Evolutionary conservation across 2,329 filamentous ascomycete genomes (phyloP).

Genomic region (Phialemonium atrogriseum): DNA sequence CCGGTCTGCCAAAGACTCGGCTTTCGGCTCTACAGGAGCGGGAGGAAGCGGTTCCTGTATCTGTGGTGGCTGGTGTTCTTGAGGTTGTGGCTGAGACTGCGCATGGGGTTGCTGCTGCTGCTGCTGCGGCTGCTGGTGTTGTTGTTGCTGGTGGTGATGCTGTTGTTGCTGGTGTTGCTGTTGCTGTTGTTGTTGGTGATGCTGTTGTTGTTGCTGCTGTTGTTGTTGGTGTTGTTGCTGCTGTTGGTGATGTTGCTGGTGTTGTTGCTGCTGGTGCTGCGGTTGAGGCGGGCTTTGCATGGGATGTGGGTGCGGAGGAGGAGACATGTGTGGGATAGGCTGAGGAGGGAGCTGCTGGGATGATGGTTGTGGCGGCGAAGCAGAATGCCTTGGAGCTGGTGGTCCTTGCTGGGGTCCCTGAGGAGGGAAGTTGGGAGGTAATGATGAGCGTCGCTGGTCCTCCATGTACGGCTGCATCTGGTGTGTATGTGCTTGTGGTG

Average conservation of each 20-base stretch:
- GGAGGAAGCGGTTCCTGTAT: constrained; percentile 40
- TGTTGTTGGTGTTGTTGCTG: constrained; percentile 20
- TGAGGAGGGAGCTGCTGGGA: constrained; percentile 40
- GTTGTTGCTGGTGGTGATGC: constrained; percentile 16
- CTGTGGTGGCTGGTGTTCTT: constrained; percentile 44
- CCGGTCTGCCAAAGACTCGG: constrained; percentile 29
- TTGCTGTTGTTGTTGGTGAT: constrained; percentile 23
- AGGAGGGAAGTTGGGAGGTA: constrained; percentile 57
- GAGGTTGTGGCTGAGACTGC: constrained; percentile 32
- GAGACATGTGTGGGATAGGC: constrained; percentile 39
- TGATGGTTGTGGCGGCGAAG: constrained; percentile 51
- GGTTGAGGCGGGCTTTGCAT: constrained; percentile 22
- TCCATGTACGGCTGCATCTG: constrained; percentile 65
- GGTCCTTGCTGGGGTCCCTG: constrained; percentile 46
- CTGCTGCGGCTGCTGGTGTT: too few relatives aligned
- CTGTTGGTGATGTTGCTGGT: constrained; percentile 21
- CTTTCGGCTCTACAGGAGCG: constrained; percentile 40
- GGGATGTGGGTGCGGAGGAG: constrained; percentile 38
- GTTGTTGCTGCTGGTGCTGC: constrained; percentile 25
- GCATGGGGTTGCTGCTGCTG: constrained; percentile 7
- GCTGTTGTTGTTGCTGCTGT: constrained; percentile 22
- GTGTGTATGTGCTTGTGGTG: constrained; percentile 24
- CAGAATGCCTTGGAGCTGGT: constrained; percentile 40
- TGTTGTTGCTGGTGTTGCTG: constrained; percentile 31
- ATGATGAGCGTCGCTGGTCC: constrained; percentile 65